Evolutionary conservation across 352 stramenopile genomes (phyloP).

Genomic region (Globisporangium okanoganense): DNA sequence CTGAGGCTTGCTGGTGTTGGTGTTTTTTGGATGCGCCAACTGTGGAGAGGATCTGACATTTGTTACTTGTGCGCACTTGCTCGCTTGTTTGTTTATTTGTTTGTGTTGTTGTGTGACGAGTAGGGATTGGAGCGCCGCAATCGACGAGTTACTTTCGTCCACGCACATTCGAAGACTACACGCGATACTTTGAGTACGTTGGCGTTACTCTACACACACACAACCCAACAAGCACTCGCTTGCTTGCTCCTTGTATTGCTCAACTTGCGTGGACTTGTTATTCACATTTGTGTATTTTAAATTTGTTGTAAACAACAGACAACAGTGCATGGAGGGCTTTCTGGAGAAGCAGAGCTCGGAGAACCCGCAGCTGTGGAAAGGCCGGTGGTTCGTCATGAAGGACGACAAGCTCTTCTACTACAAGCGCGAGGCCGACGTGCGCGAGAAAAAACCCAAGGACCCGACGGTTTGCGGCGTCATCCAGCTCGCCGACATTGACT

Average conservation of each 20-base stretch:
- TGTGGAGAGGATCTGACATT: not conserved
- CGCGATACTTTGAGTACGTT: constrained; percentile 57
- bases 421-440: constrained; percentile 51
- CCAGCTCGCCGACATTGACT: constrained; percentile 78
- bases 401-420: constrained; percentile 85
- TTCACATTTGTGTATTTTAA: not conserved
- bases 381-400: constrained; percentile 85
- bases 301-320: constrained; percentile 23
- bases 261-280: not conserved
- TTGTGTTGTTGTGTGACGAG: not conserved
- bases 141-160: constrained; percentile 66
- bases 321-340: constrained; percentile 71
- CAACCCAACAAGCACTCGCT: not conserved
- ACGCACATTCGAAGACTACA: constrained; percentile 55
- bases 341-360: constrained; percentile 83
- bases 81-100: constrained; percentile 2
- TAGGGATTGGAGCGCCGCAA: constrained; percentile 21
- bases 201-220: not conserved
- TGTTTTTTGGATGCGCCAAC: too few species aligned
- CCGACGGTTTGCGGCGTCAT: constrained; percentile 68
- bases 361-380: constrained; percentile 66
- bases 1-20: not conserved
- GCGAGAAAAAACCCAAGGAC: constrained; percentile 54
- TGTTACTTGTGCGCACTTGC: not conserved
- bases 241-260: not conserved